Percentiles rank a stretch among this genome's conserved stretches.
Conservation (phyloP, 2,329 filamentous ascomycete genomes). For the Ceratocystis albifundus region DNA sequence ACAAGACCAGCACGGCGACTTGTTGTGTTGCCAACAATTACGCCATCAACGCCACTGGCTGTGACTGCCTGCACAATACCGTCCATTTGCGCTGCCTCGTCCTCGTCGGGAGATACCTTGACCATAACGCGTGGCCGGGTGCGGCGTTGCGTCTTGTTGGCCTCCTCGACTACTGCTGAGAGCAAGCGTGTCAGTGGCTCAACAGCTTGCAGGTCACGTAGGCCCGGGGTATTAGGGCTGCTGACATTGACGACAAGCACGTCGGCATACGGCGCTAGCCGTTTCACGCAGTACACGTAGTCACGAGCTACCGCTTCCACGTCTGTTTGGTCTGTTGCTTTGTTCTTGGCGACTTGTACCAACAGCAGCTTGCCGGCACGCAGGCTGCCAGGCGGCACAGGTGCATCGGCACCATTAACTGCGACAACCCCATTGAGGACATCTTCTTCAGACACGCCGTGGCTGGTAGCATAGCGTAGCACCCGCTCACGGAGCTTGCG, state of each 20-base stretch:
- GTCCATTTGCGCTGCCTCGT: constrained; percentile 68
- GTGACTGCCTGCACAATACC: constrained; percentile 82
- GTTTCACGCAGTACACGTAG: constrained; percentile 81
- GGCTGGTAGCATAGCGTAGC: constrained; percentile 58
- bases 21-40: constrained; percentile 96
- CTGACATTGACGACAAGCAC: constrained; percentile 97
- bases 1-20: constrained; percentile 60
- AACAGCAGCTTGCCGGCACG: constrained; percentile 63
- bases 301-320: constrained; percentile 67
- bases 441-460: constrained; percentile 58
- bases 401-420: constrained; percentile 39
- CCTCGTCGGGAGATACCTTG: constrained; percentile 94
- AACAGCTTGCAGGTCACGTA: constrained; percentile 73
- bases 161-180: constrained; percentile 69
- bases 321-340: constrained; percentile 73
- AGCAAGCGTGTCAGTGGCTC: constrained; percentile 74
- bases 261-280: constrained; percentile 78
- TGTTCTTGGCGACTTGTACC: constrained; percentile 96
- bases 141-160: constrained; percentile 54
- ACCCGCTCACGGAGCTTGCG: constrained; percentile 66
- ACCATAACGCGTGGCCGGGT: constrained; percentile 75
- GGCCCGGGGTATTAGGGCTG: constrained; percentile 86
- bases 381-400: constrained; percentile 73
- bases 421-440: constrained; percentile 54
- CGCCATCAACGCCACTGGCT: constrained; percentile 76